Evolutionary conservation across 1,139 yeast species (phyloP).

Genomic region (Magnusiomyces paraingens): DNA sequence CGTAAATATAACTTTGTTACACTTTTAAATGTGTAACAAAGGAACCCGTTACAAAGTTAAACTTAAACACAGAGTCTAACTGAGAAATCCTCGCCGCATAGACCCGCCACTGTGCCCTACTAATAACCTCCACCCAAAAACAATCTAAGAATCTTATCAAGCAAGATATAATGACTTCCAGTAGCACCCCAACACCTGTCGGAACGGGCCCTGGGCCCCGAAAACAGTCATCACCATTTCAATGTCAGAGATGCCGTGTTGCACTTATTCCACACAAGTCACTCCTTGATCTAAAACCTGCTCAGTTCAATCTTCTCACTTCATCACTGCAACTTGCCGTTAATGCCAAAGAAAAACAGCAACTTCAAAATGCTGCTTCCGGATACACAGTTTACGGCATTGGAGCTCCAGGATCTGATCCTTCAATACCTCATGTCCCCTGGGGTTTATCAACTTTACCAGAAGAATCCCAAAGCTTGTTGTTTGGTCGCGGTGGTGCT

Average conservation of each 20-base stretch:
- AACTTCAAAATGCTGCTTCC: background rate
- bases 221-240: slow-evolving; percentile 10
- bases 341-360: slow-evolving; percentile 11
- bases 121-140: no score
- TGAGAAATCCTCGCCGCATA: no score
- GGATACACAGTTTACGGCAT: background rate
- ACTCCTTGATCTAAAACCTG: slow-evolving; percentile 44
- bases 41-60: no score
- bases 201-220: no score
- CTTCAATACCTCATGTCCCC: slow-evolving; percentile 4
- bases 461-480: slow-evolving; percentile 6
- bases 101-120: no score
- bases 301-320: slow-evolving; percentile 45
- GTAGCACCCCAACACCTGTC: no score
- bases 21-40: no score
- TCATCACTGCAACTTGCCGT: slow-evolving; percentile 12
- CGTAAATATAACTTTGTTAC: no score
- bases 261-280: slow-evolving; percentile 54
- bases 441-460: slow-evolving; percentile 17
- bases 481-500: slow-evolving; percentile 10
- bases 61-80: no score
- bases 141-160: no score
- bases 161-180: no score
- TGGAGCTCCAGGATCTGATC: slow-evolving; percentile 3
- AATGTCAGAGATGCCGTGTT: slow-evolving; percentile 55